phyloP scores from a whole-genome alignment of 106 monocot species.

The Cymbidium sinense region DNA sequence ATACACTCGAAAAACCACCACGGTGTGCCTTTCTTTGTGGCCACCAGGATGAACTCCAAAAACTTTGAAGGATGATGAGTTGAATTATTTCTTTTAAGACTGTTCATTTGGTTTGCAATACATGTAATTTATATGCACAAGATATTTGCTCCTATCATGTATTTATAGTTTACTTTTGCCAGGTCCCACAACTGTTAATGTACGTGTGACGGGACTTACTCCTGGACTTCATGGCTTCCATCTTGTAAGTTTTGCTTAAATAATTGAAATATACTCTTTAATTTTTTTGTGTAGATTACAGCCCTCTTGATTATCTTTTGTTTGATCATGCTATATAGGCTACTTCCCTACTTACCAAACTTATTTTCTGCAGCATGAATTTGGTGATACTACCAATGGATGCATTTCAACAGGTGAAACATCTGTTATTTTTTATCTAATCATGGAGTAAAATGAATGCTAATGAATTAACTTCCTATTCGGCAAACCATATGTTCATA shows the following conservation, averaged over 20 bases:
- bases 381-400: slow-evolving; percentile 80
- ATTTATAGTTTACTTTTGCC: slow-evolving; percentile 4
- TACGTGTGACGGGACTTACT: slow-evolving; percentile 54
- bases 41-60: too few species aligned
- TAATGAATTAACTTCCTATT: background rate
- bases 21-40: background rate
- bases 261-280: background rate
- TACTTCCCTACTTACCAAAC: background rate
- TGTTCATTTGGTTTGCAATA: background rate
- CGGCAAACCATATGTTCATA: background rate
- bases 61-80: background rate
- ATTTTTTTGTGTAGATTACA: background rate
- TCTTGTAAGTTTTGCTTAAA: slow-evolving; percentile 29
- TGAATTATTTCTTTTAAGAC: background rate
- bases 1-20: background rate
- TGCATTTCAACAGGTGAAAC: slow-evolving; percentile 67
- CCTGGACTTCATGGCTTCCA: slow-evolving; percentile 82
- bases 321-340: background rate
- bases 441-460: background rate
- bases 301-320: background rate
- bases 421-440: background rate
- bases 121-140: background rate
- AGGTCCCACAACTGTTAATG: slow-evolving; percentile 76
- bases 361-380: slow-evolving; percentile 45
- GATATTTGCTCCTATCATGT: background rate